Conservation (phyloP, 2,329 filamentous ascomycete species). For the Trematosphaeria pertusa region DNA sequence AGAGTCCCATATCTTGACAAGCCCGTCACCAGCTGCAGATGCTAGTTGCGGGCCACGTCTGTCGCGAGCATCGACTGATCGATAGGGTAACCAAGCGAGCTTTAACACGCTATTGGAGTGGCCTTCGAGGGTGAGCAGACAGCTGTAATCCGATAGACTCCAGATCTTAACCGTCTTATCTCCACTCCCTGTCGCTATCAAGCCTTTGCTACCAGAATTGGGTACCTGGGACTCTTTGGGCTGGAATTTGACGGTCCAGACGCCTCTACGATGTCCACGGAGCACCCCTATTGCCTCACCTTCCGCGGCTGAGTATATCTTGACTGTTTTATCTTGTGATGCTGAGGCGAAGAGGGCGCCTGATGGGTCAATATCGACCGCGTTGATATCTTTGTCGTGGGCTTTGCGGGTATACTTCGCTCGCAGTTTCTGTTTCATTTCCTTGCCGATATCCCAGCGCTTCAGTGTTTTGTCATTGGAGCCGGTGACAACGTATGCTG, state of each 20-base stretch:
- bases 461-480: slow-evolving; percentile 97
- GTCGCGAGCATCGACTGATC: slow-evolving; percentile 44
- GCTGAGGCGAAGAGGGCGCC: slow-evolving; percentile 90
- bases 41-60: slow-evolving; percentile 75
- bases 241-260: slow-evolving; percentile 94
- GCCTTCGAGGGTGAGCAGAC: slow-evolving; percentile 91
- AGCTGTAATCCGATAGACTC: slow-evolving; percentile 91
- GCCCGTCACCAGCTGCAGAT: slow-evolving; percentile 88
- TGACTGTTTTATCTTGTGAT: slow-evolving; percentile 95
- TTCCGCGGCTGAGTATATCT: slow-evolving; percentile 91
- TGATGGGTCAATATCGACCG: slow-evolving; percentile 78
- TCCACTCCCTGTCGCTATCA: slow-evolving; percentile 88
- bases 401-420: slow-evolving; percentile 90
- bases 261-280: slow-evolving; percentile 89
- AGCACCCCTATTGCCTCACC: slow-evolving; percentile 92
- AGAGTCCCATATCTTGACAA: slow-evolving; percentile 96
- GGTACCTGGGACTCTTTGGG: slow-evolving; percentile 72
- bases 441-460: slow-evolving; percentile 76
- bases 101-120: slow-evolving; percentile 96
- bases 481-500: slow-evolving; percentile 84
- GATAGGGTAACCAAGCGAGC: slow-evolving; percentile 79
- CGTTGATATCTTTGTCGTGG: slow-evolving; percentile 99
- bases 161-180: slow-evolving; percentile 97
- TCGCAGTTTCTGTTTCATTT: slow-evolving; percentile 63
- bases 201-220: slow-evolving; percentile 72